Evolutionary conservation across 495 filamentous ascomycete species (phyloP).

Genomic region (Xylona heveae): DNA sequence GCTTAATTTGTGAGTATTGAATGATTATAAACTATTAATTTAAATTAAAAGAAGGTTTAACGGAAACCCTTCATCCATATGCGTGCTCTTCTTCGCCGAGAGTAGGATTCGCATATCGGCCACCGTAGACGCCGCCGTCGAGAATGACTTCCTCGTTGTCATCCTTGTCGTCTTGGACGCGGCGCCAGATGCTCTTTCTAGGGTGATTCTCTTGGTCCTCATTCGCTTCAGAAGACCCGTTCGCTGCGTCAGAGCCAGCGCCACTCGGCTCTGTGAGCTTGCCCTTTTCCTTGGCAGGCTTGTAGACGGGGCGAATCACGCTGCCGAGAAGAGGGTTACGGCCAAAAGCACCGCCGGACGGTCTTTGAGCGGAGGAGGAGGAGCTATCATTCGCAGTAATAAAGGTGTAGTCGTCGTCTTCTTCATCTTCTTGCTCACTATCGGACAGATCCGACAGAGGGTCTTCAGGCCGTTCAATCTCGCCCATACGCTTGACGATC

Average conservation of each 20-base stretch:
- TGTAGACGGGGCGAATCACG: conserved; percentile 62
- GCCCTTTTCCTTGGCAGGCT: conserved; percentile 22
- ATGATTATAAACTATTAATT: too few relatives aligned
- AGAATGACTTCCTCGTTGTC: conserved; percentile 87
- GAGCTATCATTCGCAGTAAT: conserved; percentile 6
- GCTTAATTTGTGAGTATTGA: too few relatives aligned
- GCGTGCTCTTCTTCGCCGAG: conserved; percentile 24
- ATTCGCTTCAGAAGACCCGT: too few relatives aligned
- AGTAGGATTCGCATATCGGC: conserved; percentile 17
- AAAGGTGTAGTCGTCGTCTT: conserved; percentile 15
- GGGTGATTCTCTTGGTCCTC: conserved; percentile 14
- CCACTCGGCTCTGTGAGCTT: conserved; percentile 14
- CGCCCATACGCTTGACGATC: conserved; percentile 51
- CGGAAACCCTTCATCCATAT: conserved; percentile 16
- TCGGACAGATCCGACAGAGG: conserved; percentile 17
- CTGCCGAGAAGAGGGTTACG: conserved; percentile 65
- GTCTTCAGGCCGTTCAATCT: conserved; percentile 22
- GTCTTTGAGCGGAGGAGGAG: conserved; percentile 8
- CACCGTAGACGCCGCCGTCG: conserved; percentile 59
- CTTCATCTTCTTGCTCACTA: conserved; percentile 24
- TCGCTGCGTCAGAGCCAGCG: too few relatives aligned
- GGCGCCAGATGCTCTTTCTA: conserved; percentile 45
- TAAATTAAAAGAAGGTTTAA: too few relatives aligned
- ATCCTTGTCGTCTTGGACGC: conserved; percentile 78
- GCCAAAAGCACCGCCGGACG: conserved; percentile 41